Evolutionary conservation across 129 eudicot species (phyloP).

Genomic region (Flaveria linearis): DNA sequence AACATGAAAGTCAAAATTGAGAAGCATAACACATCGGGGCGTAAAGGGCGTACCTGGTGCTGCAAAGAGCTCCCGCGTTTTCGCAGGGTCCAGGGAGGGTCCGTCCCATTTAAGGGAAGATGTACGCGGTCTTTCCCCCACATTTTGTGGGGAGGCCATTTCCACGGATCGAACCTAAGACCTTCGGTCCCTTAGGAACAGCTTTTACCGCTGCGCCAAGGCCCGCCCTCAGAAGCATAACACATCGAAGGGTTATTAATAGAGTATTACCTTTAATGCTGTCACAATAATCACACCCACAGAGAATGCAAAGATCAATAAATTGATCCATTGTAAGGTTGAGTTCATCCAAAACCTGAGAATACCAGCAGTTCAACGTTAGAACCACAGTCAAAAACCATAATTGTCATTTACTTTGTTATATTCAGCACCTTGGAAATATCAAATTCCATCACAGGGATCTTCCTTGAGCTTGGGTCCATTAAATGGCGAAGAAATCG

Average conservation of each 20-base stretch:
- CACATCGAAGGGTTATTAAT: not conserved
- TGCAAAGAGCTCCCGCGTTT: too few species aligned
- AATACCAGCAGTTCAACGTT: conserved; percentile 19
- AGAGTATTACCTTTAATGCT: conserved; percentile 69
- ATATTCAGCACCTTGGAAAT: conserved; percentile 61
- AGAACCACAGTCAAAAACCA: not conserved
- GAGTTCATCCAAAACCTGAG: conserved; percentile 86
- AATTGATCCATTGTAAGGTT: conserved; percentile 96
- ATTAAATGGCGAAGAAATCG: conserved; percentile 86
- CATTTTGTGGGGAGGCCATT: too few species aligned
- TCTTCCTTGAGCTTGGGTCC: conserved; percentile 84
- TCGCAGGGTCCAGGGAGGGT: too few species aligned
- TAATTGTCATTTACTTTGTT: not conserved
- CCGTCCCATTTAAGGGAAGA: too few species aligned
- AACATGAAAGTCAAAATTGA: too few species aligned
- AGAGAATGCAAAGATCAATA: conserved; percentile 88
- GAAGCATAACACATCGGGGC: not conserved
- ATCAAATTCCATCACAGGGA: conserved; percentile 92
- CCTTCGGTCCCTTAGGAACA: too few species aligned
- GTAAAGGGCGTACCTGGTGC: too few species aligned
- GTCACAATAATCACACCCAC: conserved; percentile 97
- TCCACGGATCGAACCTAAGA: too few species aligned
- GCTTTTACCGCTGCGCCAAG: too few species aligned
- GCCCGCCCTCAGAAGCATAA: too few species aligned
- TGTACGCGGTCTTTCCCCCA: too few species aligned